A percentile compares a stretch with the other conserved stretches of the same genome.
Conservation (phyloP, 306 rosid species). For the Rubus parviflorus region DNA sequence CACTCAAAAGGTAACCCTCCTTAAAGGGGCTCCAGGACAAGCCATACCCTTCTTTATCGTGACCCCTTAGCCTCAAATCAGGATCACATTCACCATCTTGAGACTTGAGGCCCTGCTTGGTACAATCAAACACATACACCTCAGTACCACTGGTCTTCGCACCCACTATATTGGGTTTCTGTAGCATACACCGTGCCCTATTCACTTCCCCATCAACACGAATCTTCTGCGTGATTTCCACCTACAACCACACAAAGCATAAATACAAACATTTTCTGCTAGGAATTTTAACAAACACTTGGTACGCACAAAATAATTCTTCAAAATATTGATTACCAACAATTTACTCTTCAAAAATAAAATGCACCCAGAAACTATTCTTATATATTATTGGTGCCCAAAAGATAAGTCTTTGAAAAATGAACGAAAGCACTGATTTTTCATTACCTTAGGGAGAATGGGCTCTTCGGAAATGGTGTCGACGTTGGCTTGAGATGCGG, state of each 20-base stretch:
- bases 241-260: constrained; percentile 33
- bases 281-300: constrained; percentile 44
- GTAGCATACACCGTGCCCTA: constrained; percentile 86
- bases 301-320: constrained; percentile 1
- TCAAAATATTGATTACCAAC: background rate
- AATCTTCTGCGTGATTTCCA: constrained; percentile 62
- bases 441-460: constrained; percentile 56
- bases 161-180: constrained; percentile 56
- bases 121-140: constrained; percentile 71
- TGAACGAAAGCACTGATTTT: background rate
- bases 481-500: constrained; percentile 38
- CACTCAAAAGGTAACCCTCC: constrained; percentile 77
- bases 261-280: constrained; percentile 4
- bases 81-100: constrained; percentile 52
- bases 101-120: constrained; percentile 39
- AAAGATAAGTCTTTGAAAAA: background rate
- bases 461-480: constrained; percentile 32
- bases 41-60: constrained; percentile 92
- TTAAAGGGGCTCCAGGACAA: constrained; percentile 78
- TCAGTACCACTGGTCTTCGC: constrained; percentile 79
- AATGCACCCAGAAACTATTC: background rate
- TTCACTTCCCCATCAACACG: constrained; percentile 92
- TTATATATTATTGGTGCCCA: background rate
- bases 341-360: background rate
- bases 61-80: constrained; percentile 85